Conservation (phyloP, 805 yeast genomes). For the Candida oleophila region DNA sequence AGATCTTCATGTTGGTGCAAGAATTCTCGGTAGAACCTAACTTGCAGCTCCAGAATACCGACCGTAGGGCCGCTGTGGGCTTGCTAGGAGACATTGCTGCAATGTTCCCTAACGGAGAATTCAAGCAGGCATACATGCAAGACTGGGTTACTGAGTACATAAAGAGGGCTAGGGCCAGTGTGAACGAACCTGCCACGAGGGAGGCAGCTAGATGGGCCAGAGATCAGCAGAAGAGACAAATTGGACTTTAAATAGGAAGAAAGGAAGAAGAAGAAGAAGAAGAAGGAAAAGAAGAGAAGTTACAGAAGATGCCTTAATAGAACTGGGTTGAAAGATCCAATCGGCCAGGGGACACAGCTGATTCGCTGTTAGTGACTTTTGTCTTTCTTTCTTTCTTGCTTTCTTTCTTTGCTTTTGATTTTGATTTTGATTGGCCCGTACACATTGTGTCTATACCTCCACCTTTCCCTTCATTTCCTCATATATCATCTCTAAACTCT, state of each 20-base stretch:
- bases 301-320: too few species aligned
- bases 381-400: too few species aligned
- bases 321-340: too few species aligned
- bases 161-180: constrained; percentile 65
- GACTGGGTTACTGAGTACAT: constrained; percentile 81
- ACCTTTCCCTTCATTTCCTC: not conserved
- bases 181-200: constrained; percentile 64
- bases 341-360: too few species aligned
- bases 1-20: constrained; percentile 69
- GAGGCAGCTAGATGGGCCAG: constrained; percentile 98
- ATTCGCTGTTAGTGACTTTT: too few species aligned
- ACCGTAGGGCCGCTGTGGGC: constrained; percentile 84
- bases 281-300: too few species aligned
- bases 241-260: constrained; percentile 6
- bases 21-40: constrained; percentile 58
- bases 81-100: constrained; percentile 90
- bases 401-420: too few species aligned
- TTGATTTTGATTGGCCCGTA: too few species aligned
- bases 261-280: too few species aligned
- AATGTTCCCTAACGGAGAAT: constrained; percentile 77
- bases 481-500: not conserved
- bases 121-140: constrained; percentile 63
- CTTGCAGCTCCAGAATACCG: constrained; percentile 62
- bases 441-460: constrained; percentile 2
- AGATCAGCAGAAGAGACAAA: constrained; percentile 65